Evolutionary conservation across 164 flowering plant species (phyloP), one percentile per base, ranked within the genome.

Genomic region (Sedum album): DNA sequence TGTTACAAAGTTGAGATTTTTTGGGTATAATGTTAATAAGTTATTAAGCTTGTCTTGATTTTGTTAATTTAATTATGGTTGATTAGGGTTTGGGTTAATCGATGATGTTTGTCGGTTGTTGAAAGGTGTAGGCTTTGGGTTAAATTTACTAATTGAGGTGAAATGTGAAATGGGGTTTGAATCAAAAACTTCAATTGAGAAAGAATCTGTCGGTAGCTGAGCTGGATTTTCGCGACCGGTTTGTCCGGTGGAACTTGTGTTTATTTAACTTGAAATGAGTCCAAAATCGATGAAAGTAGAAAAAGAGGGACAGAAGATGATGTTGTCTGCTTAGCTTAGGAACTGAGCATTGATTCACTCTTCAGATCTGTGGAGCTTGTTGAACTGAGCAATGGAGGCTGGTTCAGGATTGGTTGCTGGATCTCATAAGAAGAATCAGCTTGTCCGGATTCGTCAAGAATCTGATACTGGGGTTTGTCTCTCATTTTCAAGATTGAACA

Each of bases 181-280:
- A 39, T 39, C 42, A 39, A 39, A 39, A 39, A 39, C n/a, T n/a
- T n/a, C n/a, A n/a, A n/a, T n/a, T n/a, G 42, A 23, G 14, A 15
- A 23, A 25, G 30, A 23, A 8, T 55, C 60, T 55, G 60, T 55
- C 60, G 60, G 60, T 55, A 55, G 60, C n/a, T n/a, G n/a, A n/a
- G n/a, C n/a, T n/a, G n/a, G n/a, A n/a, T n/a, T n/a, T n/a, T n/a
- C n/a, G n/a, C 60, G 25, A 55, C 60, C 60, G 60, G 60, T 55
- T 25, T 23, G 60, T 55, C 31, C 60, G 60, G 60, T 55, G 60
- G 25, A 55, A 26, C 30, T 25, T 25, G n/a, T 7, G 60, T 23
- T 55, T 55, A 55, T 55, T 55, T 55, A 55, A 55, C 8, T 21
- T 23, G 60, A 53, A 53, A 53, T 25, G 60, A 53, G 60, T 53